Conservation (phyloP, 768 basidiomycete species). For the Lepiota venenata region DNA sequence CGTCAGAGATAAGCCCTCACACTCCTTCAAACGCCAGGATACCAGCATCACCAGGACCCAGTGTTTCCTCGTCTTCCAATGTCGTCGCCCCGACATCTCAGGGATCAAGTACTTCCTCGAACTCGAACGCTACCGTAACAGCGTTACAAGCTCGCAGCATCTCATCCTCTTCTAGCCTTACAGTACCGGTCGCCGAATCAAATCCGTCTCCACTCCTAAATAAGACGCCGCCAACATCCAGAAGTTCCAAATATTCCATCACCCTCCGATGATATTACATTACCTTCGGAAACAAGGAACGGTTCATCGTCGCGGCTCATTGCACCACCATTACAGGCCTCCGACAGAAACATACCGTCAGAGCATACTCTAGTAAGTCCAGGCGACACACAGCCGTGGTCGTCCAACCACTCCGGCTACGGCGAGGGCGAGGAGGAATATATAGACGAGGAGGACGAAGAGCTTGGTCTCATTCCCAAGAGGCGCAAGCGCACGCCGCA, state of each 20-base stretch:
- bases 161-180: background rate
- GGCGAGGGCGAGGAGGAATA: conserved; percentile 27
- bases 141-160: too few relatives aligned
- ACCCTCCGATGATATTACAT: background rate
- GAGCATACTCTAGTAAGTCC: background rate
- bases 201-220: background rate
- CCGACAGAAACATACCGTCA: background rate
- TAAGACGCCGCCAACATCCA: background rate
- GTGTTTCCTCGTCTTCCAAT: background rate
- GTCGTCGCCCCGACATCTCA: background rate
- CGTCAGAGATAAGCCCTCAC: background rate
- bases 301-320: background rate
- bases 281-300: background rate
- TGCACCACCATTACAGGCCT: background rate
- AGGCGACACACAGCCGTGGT: conserved; percentile 3
- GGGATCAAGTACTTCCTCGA: too few relatives aligned
- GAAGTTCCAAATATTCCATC: background rate
- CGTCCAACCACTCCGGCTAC: conserved; percentile 14
- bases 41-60: background rate
- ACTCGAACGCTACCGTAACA: too few relatives aligned
- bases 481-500: conserved; percentile 53
- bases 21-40: background rate
- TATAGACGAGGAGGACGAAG: conserved; percentile 31
- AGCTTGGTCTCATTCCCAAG: conserved; percentile 25
- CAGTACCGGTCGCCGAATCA: background rate